Percentiles rank a stretch among this genome's conserved stretches.
Evolutionary conservation across 192 early-diverging fungal genomes (phyloP).

Genomic region (Coemansia sp.): DNA sequence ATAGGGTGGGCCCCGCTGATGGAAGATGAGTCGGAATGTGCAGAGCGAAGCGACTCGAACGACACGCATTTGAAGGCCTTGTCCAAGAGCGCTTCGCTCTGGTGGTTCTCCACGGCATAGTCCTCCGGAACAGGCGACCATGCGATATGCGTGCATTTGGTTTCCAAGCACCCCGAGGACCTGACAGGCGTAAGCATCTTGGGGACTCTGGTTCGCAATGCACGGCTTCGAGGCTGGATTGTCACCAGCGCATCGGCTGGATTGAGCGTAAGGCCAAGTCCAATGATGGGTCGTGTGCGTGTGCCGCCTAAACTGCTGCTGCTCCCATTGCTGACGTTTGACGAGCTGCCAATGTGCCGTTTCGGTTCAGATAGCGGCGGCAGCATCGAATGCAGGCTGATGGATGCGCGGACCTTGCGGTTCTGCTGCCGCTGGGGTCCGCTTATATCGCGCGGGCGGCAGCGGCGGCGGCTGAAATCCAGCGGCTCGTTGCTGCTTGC

Average conservation of each 20-base stretch:
- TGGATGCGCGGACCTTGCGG: constrained; percentile 8
- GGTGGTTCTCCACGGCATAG: neutral
- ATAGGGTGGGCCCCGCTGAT: neutral
- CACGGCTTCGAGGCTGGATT: constrained; percentile 22
- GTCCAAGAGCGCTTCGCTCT: constrained; percentile 8
- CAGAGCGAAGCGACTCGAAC: constrained; percentile 6
- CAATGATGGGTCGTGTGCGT: constrained; percentile 37
- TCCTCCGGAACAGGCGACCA: neutral
- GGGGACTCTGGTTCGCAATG: neutral
- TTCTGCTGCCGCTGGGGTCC: neutral
- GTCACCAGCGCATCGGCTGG: constrained; percentile 39
- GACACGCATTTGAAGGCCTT: neutral
- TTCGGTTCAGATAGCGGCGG: neutral
- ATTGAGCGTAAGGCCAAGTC: constrained; percentile 44
- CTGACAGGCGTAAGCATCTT: constrained; percentile 1
- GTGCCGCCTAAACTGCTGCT: neutral
- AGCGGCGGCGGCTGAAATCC: constrained; percentile 9
- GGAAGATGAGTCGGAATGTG: neutral
- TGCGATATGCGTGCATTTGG: neutral
- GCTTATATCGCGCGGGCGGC: neutral
- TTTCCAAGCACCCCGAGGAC: neutral
- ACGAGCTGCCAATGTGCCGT: neutral
- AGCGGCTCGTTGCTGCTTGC: neutral
- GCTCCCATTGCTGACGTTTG: neutral
- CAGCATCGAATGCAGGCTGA: constrained; percentile 22